Base-by-base conservation (phyloP, 139 green algal species). In the Closterium sp. region DNA sequence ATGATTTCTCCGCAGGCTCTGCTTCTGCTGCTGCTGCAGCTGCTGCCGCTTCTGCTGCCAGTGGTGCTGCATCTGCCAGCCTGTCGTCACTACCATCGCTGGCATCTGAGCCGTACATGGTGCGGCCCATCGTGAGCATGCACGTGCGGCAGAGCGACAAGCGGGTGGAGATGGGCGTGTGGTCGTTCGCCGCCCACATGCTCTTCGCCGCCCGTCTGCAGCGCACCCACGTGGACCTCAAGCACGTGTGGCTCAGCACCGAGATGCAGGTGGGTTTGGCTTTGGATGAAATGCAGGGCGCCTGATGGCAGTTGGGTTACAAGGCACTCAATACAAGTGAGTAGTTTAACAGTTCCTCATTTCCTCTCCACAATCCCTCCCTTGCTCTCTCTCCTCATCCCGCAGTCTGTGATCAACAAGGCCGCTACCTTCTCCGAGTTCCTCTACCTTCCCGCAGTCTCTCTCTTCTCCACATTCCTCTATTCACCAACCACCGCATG, bases 141-240 rank as follows among this genome's bases (percentile, higher is more conserved):
- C 88, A 91, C 28, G 88, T 91, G 66, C 84, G 88, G 88, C 81
- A 89, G 88, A 43, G 88, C 35, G 88, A 91, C 36, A 91, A 91
- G 81, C 28, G 19, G 81, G 32, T 36, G 35, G 88, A 91, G 36
- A 85, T 85, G 33, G 33, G 33, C 21, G 31, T 90, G 32, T 90
- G 30, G 30, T 88, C 36, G 23, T 33, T 90, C 32, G 31, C 32
- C 36, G 36, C 87, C 32, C 33, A 88, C 87, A 90, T 90, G 87
- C 33, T 33, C 21, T 33, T 90, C 28, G 87, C 87, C 33, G 33
- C 31, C 36, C 87, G 87, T 21, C 36, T 90, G 36, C 87, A 33
- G 30, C 33, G 30, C 36, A 33, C 31, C 33, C 31, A 16, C 23
- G 31, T 33, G 32, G 87, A 90, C 87, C 87, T 90, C 31, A 83